Conservation (phyloP, 2,329 filamentous ascomycete genomes). For the Fusarium tanahbumbuense region DNA sequence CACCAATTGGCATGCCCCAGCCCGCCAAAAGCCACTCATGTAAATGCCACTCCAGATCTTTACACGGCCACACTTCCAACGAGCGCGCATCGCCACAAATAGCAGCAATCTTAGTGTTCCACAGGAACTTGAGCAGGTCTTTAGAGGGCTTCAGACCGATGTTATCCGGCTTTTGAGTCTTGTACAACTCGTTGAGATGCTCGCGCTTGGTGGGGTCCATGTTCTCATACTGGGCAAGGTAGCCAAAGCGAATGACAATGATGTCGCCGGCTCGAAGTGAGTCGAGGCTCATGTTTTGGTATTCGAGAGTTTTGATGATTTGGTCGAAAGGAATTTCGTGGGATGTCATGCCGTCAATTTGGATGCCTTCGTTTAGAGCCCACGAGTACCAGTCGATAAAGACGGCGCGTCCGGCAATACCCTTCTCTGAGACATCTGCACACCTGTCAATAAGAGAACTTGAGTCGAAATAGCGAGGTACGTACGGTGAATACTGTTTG, state of each 20-base stretch:
- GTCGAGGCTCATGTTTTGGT: slow-evolving; percentile 20
- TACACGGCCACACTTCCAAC: slow-evolving; percentile 55
- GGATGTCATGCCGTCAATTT: slow-evolving; percentile 32
- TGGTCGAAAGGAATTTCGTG: slow-evolving; percentile 34
- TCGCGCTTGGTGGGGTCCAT: slow-evolving; percentile 26
- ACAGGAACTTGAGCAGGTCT: slow-evolving; percentile 55
- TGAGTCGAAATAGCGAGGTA: fast-evolving
- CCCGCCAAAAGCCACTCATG: slow-evolving; percentile 60
- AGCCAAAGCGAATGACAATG: slow-evolving; percentile 38
- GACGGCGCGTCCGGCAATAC: slow-evolving; percentile 30
- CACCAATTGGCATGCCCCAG: slow-evolving; percentile 59
- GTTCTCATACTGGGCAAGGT: slow-evolving; percentile 35
- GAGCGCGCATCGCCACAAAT: slow-evolving; percentile 55
- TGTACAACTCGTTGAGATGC: slow-evolving; percentile 29
- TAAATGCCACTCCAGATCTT: slow-evolving; percentile 38
- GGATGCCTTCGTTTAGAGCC: slow-evolving; percentile 11
- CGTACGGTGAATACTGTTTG: slow-evolving; percentile 43
- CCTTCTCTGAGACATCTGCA: slow-evolving; percentile 25
- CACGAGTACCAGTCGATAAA: slow-evolving; percentile 40
- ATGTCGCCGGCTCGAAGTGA: slow-evolving; percentile 30
- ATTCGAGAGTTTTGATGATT: slow-evolving; percentile 17
- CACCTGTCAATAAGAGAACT: fast-evolving
- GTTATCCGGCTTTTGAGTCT: slow-evolving; percentile 25
- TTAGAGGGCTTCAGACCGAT: slow-evolving; percentile 54
- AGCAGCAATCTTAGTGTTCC: slow-evolving; percentile 56